phyloP scores from a whole-genome alignment of 208 protist genomes.

The Endotrypanum monterogeii region DNA sequence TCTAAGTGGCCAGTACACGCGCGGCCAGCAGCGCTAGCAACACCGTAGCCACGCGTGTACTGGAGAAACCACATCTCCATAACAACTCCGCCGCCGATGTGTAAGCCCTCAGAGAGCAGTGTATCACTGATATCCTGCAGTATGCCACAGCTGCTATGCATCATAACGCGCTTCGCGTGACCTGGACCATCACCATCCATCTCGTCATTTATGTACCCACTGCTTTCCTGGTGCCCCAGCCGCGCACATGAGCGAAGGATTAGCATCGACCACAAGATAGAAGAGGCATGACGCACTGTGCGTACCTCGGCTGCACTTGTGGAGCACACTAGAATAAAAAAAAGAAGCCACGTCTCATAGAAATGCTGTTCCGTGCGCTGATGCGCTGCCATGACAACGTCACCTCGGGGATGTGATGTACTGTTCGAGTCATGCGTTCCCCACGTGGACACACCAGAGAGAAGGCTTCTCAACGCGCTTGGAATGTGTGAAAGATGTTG shows the following conservation, averaged over 20 bases:
- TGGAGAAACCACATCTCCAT: slow-evolving; percentile 61
- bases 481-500: slow-evolving; percentile 37
- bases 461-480: slow-evolving; percentile 17
- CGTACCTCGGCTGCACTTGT: slow-evolving; percentile 12
- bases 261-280: slow-evolving; percentile 34
- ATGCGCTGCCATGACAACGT: not conserved
- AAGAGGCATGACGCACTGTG: slow-evolving; percentile 19
- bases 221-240: not conserved
- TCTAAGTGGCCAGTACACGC: slow-evolving; percentile 4
- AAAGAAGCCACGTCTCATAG: slow-evolving; percentile 47
- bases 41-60: not conserved
- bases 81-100: slow-evolving; percentile 37
- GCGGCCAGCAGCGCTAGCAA: not conserved
- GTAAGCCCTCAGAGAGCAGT: slow-evolving; percentile 36
- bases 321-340: slow-evolving; percentile 37
- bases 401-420: not conserved
- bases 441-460: not conserved
- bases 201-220: not conserved
- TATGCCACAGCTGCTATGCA: slow-evolving; percentile 8
- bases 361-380: slow-evolving; percentile 13
- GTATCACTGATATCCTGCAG: slow-evolving; percentile 45
- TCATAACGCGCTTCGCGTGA: not conserved
- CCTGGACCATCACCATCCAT: slow-evolving; percentile 13
- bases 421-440: not conserved
- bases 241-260: slow-evolving; percentile 39